phyloP scores from a whole-genome alignment of 73 alveolate genomes.

The Uronychia setigera region DNA sequence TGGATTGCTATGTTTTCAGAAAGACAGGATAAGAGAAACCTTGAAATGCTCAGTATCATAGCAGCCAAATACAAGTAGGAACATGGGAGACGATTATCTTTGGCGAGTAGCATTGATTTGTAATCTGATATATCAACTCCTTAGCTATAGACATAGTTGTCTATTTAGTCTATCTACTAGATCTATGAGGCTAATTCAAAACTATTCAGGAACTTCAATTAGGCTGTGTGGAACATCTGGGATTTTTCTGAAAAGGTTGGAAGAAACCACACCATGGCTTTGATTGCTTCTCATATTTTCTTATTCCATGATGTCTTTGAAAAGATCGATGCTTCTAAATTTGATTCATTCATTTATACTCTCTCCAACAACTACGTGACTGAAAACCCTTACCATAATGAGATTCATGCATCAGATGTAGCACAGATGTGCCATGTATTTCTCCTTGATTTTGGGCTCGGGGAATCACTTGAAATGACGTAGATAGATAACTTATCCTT shows the following conservation, averaged over 20 bases:
- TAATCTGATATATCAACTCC: too few species aligned
- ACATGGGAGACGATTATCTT: too few species aligned
- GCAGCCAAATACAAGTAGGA: not conserved
- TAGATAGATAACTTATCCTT: not conserved
- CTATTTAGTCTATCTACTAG: not conserved
- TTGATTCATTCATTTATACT: conserved; percentile 54
- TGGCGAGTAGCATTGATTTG: too few species aligned
- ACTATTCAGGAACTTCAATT: not conserved
- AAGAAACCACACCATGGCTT: not conserved
- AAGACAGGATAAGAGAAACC: not conserved
- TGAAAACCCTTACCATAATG: conserved; percentile 27
- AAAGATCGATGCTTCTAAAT: conserved; percentile 42
- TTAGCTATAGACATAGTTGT: not conserved
- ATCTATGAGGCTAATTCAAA: not conserved
- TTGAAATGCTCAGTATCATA: not conserved
- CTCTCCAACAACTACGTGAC: conserved; percentile 38
- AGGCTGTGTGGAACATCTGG: not conserved
- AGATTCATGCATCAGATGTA: conserved; percentile 34
- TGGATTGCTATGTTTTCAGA: not conserved
- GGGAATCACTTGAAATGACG: not conserved
- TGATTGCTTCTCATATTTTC: conserved; percentile 24
- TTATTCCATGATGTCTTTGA: conserved; percentile 40
- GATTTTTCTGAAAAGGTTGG: not conserved
- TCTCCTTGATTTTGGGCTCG: not conserved
- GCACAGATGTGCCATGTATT: conserved; percentile 10